These are phyloP conservation scores for Trichoderma koningiopsis DNA, from an alignment of 2,329 filamentous ascomycete species.

Conservation along the genomic window DNA sequence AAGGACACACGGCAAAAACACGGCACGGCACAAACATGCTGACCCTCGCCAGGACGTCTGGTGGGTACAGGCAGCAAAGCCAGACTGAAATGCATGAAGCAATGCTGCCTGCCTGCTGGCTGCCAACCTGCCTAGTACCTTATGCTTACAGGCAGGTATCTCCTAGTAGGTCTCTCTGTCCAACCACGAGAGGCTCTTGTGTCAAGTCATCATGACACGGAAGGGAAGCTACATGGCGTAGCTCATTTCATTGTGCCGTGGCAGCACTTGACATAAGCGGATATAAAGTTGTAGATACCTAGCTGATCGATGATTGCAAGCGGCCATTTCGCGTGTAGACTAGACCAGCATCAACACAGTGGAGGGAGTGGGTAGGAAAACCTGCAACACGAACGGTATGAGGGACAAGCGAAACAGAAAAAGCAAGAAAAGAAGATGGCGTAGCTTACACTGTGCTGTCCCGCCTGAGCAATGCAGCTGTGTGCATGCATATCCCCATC, in stretches of 20 bases:
- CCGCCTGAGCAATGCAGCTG: constrained; percentile 25
- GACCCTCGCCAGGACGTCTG: constrained; percentile 10
- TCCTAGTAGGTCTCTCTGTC: neutral
- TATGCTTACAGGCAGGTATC: neutral
- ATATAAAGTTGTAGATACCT: neutral
- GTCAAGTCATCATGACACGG: constrained; percentile 32
- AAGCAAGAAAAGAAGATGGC: neutral
- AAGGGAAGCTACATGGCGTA: constrained; percentile 33
- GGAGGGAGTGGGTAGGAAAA: constrained; percentile 31
- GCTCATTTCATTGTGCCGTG: constrained; percentile 1
- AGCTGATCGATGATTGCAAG: constrained; percentile 29
- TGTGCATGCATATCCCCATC: constrained; percentile 30
- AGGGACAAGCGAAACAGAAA: neutral
- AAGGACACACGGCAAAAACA: neutral
- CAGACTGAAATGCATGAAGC: constrained; percentile 42
- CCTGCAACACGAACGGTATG: constrained; percentile 2
- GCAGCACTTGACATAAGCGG: constrained; percentile 32
- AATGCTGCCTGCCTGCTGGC: constrained; percentile 34
- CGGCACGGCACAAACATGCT: constrained; percentile 10
- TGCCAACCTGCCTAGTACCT: constrained; percentile 14
- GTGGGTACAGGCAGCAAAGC: constrained; percentile 22
- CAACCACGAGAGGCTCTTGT: neutral
- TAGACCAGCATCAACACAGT: constrained; percentile 23
- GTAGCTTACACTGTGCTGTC: constrained; percentile 13
- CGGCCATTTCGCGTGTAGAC: constrained; percentile 13